Percentiles rank a stretch among this genome's conserved stretches.
phyloP scores from a whole-genome alignment of 768 basidiomycete species.

The Boletus edulis region DNA sequence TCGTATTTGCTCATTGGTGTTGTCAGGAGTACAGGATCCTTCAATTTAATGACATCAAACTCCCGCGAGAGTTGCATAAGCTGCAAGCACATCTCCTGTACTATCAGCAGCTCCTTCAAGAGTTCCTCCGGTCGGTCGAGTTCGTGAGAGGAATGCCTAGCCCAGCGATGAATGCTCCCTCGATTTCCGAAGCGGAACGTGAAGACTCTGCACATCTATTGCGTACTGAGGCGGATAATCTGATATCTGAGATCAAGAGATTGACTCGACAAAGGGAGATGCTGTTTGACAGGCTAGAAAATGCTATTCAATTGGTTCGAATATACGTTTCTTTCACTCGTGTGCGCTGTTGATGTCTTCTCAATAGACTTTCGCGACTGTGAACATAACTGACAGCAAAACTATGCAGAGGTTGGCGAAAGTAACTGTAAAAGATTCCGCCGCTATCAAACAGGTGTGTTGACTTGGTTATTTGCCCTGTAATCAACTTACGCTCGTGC shows the following conservation, averaged over 20 bases:
- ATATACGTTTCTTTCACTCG: not conserved
- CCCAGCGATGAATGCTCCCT: conserved; percentile 40
- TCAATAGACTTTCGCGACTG: conserved; percentile 51
- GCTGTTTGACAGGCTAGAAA: conserved; percentile 22
- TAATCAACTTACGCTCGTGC: not conserved
- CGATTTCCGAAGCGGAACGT: conserved; percentile 16
- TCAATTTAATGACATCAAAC: conserved; percentile 39
- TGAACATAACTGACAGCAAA: conserved; percentile 49
- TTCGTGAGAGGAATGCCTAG: conserved; percentile 51
- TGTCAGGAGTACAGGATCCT: conserved; percentile 46
- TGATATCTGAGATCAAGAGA: conserved; percentile 49
- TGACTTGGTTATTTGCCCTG: not conserved
- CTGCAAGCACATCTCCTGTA: conserved; percentile 55
- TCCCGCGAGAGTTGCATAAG: conserved; percentile 52
- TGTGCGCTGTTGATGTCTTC: not conserved
- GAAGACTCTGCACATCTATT: conserved; percentile 27
- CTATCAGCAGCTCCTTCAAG: conserved; percentile 50
- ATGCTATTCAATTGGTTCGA: conserved; percentile 25
- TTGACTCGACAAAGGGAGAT: conserved; percentile 34
- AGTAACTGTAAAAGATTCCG: conserved; percentile 3
- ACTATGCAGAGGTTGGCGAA: conserved; percentile 2
- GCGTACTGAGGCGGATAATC: conserved; percentile 41
- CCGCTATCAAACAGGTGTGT: conserved; percentile 20
- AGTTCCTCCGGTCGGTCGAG: conserved; percentile 48
- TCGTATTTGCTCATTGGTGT: not conserved